Conservation (phyloP, 2,329 filamentous ascomycete species). For the Colletotrichum spinosum region DNA sequence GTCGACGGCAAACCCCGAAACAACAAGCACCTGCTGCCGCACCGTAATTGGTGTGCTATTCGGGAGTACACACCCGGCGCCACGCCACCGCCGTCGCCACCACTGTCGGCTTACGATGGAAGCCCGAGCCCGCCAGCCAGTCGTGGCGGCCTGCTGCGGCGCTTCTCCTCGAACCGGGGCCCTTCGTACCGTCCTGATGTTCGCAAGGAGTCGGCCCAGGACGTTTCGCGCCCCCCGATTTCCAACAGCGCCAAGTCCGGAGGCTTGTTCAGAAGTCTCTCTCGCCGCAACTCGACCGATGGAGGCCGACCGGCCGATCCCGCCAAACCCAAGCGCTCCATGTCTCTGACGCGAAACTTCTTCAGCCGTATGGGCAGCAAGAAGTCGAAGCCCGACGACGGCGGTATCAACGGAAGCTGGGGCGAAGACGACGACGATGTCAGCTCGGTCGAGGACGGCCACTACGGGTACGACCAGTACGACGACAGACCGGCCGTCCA, state of each 20-base stretch:
- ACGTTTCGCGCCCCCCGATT: conserved; percentile 60
- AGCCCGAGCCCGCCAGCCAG: conserved; percentile 52
- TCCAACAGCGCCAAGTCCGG: conserved; percentile 50
- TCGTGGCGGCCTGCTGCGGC: conserved; percentile 55
- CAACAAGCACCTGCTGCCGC: conserved; percentile 88
- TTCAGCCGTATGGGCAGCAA: conserved; percentile 58
- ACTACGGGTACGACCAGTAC: conserved; percentile 39
- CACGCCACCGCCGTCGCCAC: conserved; percentile 79
- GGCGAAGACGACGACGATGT: conserved; percentile 55
- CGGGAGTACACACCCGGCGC: conserved; percentile 82
- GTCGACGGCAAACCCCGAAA: conserved; percentile 91
- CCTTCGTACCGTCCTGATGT: conserved; percentile 51
- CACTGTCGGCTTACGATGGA: conserved; percentile 58
- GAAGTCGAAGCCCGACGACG: conserved; percentile 56
- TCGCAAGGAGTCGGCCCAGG: conserved; percentile 47
- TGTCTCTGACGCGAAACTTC: conserved; percentile 66
- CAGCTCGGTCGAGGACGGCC: conserved; percentile 38
- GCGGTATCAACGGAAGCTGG: conserved; percentile 68
- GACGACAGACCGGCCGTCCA: conserved; percentile 28
- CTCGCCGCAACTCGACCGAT: conserved; percentile 52
- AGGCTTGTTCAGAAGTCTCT: conserved; percentile 49
- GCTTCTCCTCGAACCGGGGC: conserved; percentile 56
- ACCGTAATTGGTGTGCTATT: conserved; percentile 96
- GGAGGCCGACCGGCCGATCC: conserved; percentile 49
- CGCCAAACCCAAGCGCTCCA: conserved; percentile 63